Conservation (phyloP, 768 basidiomycete species). For the Tricholoma furcatifolium region DNA sequence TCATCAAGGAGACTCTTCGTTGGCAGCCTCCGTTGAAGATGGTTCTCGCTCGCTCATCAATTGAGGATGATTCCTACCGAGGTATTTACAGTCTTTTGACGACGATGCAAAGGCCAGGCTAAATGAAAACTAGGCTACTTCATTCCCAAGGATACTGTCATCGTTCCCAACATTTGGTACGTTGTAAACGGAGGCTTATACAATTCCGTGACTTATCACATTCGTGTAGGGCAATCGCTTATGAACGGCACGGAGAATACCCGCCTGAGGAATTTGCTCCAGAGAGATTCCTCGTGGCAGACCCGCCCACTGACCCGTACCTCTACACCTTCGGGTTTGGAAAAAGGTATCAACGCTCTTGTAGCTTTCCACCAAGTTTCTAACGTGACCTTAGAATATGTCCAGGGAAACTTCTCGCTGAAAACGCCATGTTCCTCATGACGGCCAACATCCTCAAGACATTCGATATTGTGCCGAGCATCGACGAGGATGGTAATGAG, state of each 20-base stretch:
- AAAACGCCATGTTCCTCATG: background rate
- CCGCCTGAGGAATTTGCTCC: background rate
- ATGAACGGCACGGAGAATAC: background rate
- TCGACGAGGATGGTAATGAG: background rate
- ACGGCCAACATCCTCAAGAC: background rate
- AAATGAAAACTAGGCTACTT: background rate
- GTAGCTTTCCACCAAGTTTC: no score
- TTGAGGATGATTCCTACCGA: background rate
- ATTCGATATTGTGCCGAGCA: background rate
- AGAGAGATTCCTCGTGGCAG: background rate
- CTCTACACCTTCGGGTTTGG: background rate
- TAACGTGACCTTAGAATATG: background rate
- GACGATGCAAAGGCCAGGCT: background rate
- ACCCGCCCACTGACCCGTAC: background rate
- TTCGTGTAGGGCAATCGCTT: background rate
- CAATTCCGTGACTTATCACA: background rate
- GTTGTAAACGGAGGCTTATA: background rate
- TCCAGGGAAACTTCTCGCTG: background rate
- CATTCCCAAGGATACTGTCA: background rate
- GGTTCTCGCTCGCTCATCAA: background rate
- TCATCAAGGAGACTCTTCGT: background rate
- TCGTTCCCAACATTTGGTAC: background rate
- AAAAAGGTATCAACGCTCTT: background rate
- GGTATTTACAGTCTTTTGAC: background rate
- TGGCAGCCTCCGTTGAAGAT: background rate